These are phyloP conservation scores for Batrachochytrium dendrobatidis DNA, from an alignment of 371 early-diverging fungal genomes.

Conservation along the genomic window DNA sequence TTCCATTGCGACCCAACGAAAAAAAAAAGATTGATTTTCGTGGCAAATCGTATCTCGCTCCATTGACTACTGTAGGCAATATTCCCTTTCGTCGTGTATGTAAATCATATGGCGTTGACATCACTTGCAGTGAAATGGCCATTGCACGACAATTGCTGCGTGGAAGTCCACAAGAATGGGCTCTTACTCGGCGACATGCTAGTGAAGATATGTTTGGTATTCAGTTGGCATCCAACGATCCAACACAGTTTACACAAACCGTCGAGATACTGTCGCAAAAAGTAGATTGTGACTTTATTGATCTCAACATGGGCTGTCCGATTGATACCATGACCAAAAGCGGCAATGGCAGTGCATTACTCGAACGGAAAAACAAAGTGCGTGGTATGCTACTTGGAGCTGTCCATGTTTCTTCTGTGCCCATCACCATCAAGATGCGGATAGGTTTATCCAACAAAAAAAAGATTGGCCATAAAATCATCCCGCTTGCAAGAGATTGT, in stretches of 20 bases:
- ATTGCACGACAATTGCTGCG: slow-evolving; percentile 31
- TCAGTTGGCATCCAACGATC: slow-evolving; percentile 47
- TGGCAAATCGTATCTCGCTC: slow-evolving; percentile 90
- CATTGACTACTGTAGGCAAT: slow-evolving; percentile 96
- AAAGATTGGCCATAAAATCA: slow-evolving; percentile 65
- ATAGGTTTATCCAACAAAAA: slow-evolving; percentile 64
- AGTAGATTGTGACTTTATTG: slow-evolving; percentile 78
- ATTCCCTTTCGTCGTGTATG: slow-evolving; percentile 92
- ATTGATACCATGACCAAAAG: slow-evolving; percentile 76
- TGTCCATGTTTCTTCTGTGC: slow-evolving; percentile 60
- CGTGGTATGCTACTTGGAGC: slow-evolving; percentile 71
- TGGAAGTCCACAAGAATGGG: slow-evolving; percentile 78
- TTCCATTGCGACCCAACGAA: slow-evolving; percentile 14
- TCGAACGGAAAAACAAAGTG: slow-evolving; percentile 61
- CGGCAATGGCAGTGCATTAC: slow-evolving; percentile 81
- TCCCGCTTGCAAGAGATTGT: slow-evolving; percentile 58
- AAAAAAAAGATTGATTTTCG: slow-evolving; percentile 59
- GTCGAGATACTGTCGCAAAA: slow-evolving; percentile 56
- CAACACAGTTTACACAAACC: slow-evolving; percentile 41
- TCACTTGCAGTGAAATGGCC: slow-evolving; percentile 97
- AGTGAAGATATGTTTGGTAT: slow-evolving; percentile 91
- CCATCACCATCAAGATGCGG: slow-evolving; percentile 87
- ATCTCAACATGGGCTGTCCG: slow-evolving; percentile 94
- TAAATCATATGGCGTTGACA: slow-evolving; percentile 89
- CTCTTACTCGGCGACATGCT: slow-evolving; percentile 77